phyloP scores from a whole-genome alignment of 2,329 filamentous ascomycete species.

The Onygenales sp. region DNA sequence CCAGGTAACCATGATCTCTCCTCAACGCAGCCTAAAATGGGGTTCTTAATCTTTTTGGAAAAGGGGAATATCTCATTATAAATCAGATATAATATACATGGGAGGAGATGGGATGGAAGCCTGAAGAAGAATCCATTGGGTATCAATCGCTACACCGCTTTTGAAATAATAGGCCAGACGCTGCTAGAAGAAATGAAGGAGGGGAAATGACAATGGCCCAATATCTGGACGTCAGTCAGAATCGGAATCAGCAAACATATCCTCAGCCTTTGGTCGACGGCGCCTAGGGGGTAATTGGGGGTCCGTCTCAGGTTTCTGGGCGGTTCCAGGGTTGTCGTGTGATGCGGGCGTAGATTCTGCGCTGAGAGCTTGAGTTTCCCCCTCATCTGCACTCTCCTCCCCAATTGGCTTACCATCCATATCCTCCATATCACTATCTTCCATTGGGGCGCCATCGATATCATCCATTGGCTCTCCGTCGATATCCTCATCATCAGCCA shows the following conservation, averaged over 20 bases:
- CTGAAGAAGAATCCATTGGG: neutral
- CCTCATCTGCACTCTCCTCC: slow-evolving; percentile 34
- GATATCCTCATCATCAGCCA: slow-evolving; percentile 35
- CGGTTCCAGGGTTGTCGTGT: slow-evolving; percentile 13
- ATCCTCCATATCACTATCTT: slow-evolving; percentile 41
- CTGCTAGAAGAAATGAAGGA: neutral
- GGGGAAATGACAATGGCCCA: neutral
- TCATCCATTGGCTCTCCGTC: slow-evolving; percentile 33
- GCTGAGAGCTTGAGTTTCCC: slow-evolving; percentile 27
- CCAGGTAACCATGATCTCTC: neutral
- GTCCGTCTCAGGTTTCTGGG: slow-evolving; percentile 18
- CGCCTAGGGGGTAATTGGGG: slow-evolving; percentile 31
- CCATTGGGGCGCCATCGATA: slow-evolving; percentile 38
- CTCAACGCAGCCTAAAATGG: neutral
- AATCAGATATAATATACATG: neutral
- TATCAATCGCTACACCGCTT: neutral
- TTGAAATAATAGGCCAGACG: neutral
- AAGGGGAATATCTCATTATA: neutral
- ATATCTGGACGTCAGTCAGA: slow-evolving; percentile 29
- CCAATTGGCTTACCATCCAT: slow-evolving; percentile 39
- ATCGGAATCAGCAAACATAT: slow-evolving; percentile 80
- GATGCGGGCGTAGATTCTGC: slow-evolving; percentile 12
- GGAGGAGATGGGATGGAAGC: neutral
- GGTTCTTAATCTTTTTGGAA: neutral
- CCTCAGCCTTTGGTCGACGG: slow-evolving; percentile 64